A percentile compares a stretch with the other conserved stretches of the same genome.
Conservation (phyloP, 2,329 filamentous ascomycete species). For the Monosporascus sp. region DNA sequence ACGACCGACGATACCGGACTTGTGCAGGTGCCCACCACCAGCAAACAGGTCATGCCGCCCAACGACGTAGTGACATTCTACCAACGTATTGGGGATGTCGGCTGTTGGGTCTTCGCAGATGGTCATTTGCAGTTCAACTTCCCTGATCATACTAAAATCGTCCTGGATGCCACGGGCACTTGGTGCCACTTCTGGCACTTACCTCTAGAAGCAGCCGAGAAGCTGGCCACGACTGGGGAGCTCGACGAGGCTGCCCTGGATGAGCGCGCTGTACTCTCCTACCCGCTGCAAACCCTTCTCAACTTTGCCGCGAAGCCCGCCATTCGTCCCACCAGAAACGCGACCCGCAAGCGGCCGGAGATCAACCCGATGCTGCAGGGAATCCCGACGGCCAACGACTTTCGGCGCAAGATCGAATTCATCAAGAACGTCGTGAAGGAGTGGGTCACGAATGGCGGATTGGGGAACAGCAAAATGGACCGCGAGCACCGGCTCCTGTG, state of each 20-base stretch:
- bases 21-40: slow-evolving; percentile 34
- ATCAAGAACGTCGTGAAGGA: slow-evolving; percentile 63
- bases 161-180: slow-evolving; percentile 68
- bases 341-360: slow-evolving; percentile 51
- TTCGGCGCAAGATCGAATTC: slow-evolving; percentile 71
- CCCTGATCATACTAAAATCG: slow-evolving; percentile 81
- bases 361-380: slow-evolving; percentile 57
- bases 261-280: slow-evolving; percentile 65
- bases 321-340: slow-evolving; percentile 37
- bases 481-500: slow-evolving; percentile 51
- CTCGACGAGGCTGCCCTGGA: slow-evolving; percentile 67
- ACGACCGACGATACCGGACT: slow-evolving; percentile 41
- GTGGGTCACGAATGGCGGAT: slow-evolving; percentile 65
- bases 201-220: slow-evolving; percentile 62
- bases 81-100: slow-evolving; percentile 74
- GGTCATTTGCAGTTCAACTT: slow-evolving; percentile 85
- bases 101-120: slow-evolving; percentile 76
- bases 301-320: slow-evolving; percentile 55
- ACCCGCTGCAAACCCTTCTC: slow-evolving; percentile 67
- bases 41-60: slow-evolving; percentile 37
- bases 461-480: slow-evolving; percentile 62
- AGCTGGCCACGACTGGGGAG: slow-evolving; percentile 60
- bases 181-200: slow-evolving; percentile 77
- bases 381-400: slow-evolving; percentile 67
- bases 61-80: slow-evolving; percentile 71